Conservation (phyloP, 768 basidiomycete genomes). For the Rhodotorula diobovata region DNA sequence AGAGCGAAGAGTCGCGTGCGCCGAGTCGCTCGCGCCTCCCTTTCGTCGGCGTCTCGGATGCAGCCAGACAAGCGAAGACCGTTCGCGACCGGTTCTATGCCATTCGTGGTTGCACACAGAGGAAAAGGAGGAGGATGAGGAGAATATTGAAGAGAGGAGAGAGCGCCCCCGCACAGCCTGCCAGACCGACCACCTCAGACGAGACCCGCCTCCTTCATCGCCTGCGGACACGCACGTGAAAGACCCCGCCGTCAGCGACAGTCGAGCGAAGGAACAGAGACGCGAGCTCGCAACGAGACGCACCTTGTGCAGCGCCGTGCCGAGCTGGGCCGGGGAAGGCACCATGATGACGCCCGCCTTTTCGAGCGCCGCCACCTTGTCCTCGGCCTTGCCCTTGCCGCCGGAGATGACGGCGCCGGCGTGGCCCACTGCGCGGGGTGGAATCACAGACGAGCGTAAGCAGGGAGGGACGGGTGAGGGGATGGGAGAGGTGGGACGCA, state of each 20-base stretch:
- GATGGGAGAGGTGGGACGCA: constrained; percentile 54
- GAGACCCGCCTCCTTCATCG: constrained; percentile 36
- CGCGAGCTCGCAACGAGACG: constrained; percentile 27
- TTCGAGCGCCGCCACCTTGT: constrained; percentile 78
- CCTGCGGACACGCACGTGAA: neutral
- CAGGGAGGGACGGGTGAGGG: neutral
- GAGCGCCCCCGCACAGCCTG: neutral
- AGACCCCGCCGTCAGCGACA: neutral
- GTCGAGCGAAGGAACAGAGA: too few species aligned
- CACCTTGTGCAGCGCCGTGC: constrained; percentile 80
- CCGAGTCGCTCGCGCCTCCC: too few species aligned
- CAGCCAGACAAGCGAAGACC: too few species aligned
- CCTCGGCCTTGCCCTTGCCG: constrained; percentile 86
- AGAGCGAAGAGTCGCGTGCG: too few species aligned
- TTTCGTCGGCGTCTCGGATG: too few species aligned
- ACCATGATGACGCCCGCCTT: constrained; percentile 89
- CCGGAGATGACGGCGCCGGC: constrained; percentile 97
- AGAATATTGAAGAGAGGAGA: too few species aligned
- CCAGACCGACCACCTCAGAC: constrained; percentile 7
- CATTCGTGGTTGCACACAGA: neutral
- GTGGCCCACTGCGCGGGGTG: constrained; percentile 54
- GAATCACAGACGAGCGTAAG: neutral
- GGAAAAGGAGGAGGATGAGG: neutral
- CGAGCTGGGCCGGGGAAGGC: constrained; percentile 92
- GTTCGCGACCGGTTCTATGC: neutral